Conservation (phyloP, 2,329 filamentous ascomycete genomes). For the Orbilia blumenaviensis region DNA sequence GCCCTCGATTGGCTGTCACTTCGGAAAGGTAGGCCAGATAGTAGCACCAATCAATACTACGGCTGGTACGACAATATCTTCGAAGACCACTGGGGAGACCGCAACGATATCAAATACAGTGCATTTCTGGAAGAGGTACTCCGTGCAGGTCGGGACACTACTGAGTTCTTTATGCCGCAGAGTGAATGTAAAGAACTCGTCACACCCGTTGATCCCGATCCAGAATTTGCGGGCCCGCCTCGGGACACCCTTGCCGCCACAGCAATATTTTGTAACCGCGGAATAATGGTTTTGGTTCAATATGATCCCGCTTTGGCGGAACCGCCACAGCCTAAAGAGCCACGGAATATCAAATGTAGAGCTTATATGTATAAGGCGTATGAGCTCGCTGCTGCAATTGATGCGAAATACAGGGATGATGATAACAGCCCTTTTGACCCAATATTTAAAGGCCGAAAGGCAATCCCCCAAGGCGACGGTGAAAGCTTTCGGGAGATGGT, state of each 20-base stretch:
- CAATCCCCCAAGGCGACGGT: not conserved
- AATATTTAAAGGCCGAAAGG: not conserved
- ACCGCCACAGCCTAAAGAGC: not conserved
- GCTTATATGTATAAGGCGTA: not conserved
- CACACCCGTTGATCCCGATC: constrained; percentile 26
- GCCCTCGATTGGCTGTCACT: no score
- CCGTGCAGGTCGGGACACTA: not conserved
- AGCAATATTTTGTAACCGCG: constrained; percentile 23
- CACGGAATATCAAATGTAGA: not conserved
- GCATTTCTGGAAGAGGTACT: not conserved
- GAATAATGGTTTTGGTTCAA: constrained; percentile 24
- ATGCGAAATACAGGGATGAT: constrained; percentile 6
- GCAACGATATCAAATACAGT: not conserved
- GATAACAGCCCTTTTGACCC: not conserved
- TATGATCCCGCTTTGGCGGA: constrained; percentile 1
- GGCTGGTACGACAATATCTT: constrained; percentile 18
- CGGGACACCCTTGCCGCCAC: not conserved
- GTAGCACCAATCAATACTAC: constrained; percentile 18
- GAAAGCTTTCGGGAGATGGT: not conserved
- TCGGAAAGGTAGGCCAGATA: not conserved
- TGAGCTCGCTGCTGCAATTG: constrained; percentile 5
- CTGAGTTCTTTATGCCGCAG: not conserved
- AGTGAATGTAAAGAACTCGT: not conserved
- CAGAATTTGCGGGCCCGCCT: not conserved
- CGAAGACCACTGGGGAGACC: constrained; percentile 38